These are phyloP conservation scores for Spirogloea muscicola DNA, from an alignment of 139 green algal genomes.

Conservation along the genomic window DNA sequence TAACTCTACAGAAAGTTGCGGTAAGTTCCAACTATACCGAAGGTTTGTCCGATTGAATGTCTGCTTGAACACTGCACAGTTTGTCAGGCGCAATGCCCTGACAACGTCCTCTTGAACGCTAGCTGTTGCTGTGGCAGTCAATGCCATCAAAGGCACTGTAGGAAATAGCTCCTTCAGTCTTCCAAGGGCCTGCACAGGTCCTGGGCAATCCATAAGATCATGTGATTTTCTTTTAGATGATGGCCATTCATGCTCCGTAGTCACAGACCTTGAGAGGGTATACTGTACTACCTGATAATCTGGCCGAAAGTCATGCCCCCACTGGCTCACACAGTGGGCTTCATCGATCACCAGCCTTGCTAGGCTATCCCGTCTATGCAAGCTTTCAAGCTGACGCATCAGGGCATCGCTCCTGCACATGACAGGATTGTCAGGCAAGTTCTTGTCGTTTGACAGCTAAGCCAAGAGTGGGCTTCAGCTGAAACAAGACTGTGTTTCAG, in stretches of 20 bases:
- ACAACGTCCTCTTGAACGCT: slow-evolving; percentile 61
- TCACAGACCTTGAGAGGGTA: background rate
- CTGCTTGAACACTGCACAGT: slow-evolving; percentile 57
- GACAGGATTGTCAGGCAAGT: background rate
- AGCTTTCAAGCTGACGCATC: slow-evolving; percentile 57
- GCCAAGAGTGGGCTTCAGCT: no score
- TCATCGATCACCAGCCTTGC: slow-evolving; percentile 73
- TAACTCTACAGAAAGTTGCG: no score
- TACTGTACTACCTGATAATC: slow-evolving; percentile 63
- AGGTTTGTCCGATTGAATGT: slow-evolving; percentile 84
- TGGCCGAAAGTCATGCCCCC: slow-evolving; percentile 78
- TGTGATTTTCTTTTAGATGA: background rate
- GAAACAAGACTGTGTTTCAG: no score
- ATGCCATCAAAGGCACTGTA: slow-evolving; percentile 58
- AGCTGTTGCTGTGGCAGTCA: slow-evolving; percentile 71
- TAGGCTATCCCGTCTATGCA: slow-evolving; percentile 51
- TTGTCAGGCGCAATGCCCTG: slow-evolving; percentile 15
- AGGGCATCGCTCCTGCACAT: slow-evolving; percentile 51
- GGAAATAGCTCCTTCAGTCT: slow-evolving; percentile 57
- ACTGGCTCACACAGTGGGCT: slow-evolving; percentile 72
- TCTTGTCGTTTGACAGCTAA: no score
- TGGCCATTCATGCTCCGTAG: background rate
- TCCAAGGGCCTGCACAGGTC: slow-evolving; percentile 31
- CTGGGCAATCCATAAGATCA: no score
- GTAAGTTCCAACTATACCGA: no score